Evolutionary conservation across 1,284 basidiomycete species (phyloP), one percentile per base, ranked within the genome.

Genomic region (Tetrapyrgos nigripes): DNA sequence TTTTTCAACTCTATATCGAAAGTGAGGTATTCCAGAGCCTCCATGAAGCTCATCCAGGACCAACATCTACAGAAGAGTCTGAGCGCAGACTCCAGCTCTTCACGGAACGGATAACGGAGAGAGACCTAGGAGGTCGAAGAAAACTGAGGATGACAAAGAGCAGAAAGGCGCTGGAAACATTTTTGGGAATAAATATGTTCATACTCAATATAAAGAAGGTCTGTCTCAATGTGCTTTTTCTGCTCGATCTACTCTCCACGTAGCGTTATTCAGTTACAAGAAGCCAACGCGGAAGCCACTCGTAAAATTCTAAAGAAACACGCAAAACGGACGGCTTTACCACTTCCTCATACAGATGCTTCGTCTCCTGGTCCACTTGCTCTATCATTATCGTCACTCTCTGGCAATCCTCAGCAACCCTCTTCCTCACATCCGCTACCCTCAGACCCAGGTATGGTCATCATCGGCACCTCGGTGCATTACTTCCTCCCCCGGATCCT

Each of bases 221-320:
- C 53, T 5, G 71, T 57, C 43, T 44, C 23, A 6, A 55, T 71
- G 70, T 54, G 50, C 44, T 47, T 45, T 24, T 40, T 43, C 23
- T 33, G 31, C 48, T 37, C 24, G 33, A 24, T 29, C 28, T 27
- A 40, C 21, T 17, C 11, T 51, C 45, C 14, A 23, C 46, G 13
- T 50, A 29, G 11, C 46, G 48, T 58, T n/a, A 13, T 47, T 10
- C 40, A 91, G 87, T 91, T 94, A 69, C 92, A 96, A 72, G 76
- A 85, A 33, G 94, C 94, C 8, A 98, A 95, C 65, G 83, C 92
- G 6, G 94, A 97, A 72, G 96, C 96, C 1, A 90, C 87, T 1
- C 85, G 92, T 46, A 95, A 95, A 76, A 94, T 95, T 61, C 84
- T 97, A 61, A 97, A 98, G 81, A 98, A 98, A 72, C 96, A 97